Conservation (phyloP, 2,329 filamentous ascomycete species). For the Colletotrichum sp. region DNA sequence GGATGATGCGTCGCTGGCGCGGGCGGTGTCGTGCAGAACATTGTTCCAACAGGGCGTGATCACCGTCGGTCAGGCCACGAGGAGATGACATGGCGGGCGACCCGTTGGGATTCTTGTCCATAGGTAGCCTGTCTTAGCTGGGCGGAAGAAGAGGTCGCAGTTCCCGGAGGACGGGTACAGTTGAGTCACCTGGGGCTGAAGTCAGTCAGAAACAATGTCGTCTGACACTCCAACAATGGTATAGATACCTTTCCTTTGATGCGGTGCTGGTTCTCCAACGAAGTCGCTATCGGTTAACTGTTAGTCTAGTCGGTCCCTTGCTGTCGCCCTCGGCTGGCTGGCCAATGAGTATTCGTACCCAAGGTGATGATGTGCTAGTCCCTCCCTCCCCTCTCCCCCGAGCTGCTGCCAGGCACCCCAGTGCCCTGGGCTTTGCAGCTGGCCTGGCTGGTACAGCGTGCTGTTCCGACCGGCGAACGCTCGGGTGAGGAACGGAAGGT, state of each 20-base stretch:
- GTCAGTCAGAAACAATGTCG: neutral
- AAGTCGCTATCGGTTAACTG: constrained; percentile 3
- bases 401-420: constrained; percentile 7
- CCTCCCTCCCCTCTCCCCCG: neutral
- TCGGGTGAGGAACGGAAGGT: neutral
- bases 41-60: neutral
- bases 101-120: neutral
- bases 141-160: neutral
- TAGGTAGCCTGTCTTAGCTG: neutral
- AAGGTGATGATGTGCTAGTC: neutral
- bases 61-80: neutral
- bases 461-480: neutral
- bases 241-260: neutral
- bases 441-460: neutral
- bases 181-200: neutral
- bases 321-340: neutral
- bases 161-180: neutral
- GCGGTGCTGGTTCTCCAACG: neutral
- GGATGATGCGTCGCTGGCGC: neutral
- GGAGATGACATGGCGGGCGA: neutral
- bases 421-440: neutral
- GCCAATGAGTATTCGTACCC: neutral
- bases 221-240: neutral
- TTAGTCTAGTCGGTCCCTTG: neutral
- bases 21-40: constrained; percentile 5